Evolutionary conservation across 345 rosid species (phyloP), one percentile per base, ranked within the genome.

Genomic region (Balakata baccata): DNA sequence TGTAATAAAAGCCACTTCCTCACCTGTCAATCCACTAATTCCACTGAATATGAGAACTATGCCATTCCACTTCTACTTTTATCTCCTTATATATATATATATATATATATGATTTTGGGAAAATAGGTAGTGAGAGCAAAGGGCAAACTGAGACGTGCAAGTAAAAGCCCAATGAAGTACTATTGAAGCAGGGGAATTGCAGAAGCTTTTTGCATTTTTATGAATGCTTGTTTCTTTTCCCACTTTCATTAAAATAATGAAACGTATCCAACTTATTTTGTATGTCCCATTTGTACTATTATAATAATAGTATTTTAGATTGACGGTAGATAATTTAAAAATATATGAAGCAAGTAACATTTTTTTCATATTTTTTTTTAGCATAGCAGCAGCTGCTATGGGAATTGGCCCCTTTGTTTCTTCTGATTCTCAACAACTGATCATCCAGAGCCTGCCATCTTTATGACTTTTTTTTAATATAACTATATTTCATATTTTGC

Each of bases 401-500:
- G 25, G 66, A 51, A 20, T 62, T 51, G 20, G 46, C 50, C 39
- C 53, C 53, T 46, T 41, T 45, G 60, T 68, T 64, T 50, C 34
- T 29, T 29, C 9, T 8, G 20, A 25, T 67, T 22, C 56, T 66
- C 22, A 29, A 16, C 0, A 16, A 62, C 71, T 65, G 56, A 74
- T 18, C 72, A 47, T 39, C 16, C 62, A 23, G 41, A n/a, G 70
- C 57, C 77, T 66, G 66, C 58, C 43, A 65, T 41, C 54, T 25
- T 43, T 54, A 16, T 62, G 4, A 61, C 54, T 0, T 5, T 23
- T 46, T 1, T 29, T 29, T 29, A 29, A 29, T 2, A 29, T 29
- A 29, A 29, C 2, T 29, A 29, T 38, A 1, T 43, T 43, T 10
- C 5, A 6, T 62, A 3, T 63, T 17, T 41, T 64, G 66, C 50